Conservation (phyloP, 805 yeast species). For the Isabelozyma heimii region DNA sequence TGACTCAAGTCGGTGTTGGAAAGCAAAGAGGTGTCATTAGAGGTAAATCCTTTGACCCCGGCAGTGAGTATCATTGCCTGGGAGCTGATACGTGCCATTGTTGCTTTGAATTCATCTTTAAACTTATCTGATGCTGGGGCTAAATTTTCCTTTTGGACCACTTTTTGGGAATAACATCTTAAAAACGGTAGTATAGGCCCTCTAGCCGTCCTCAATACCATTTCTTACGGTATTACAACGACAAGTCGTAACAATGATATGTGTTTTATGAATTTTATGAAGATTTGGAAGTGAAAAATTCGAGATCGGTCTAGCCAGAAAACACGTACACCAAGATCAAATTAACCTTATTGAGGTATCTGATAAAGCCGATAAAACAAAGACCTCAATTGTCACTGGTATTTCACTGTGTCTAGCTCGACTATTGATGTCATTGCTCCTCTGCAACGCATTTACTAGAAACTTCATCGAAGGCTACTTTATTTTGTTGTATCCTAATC, state of each 20-base stretch:
- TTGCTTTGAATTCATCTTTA: constrained; percentile 19
- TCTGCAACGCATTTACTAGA: no score
- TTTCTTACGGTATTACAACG: background rate
- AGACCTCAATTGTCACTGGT: no score
- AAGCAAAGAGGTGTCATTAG: background rate
- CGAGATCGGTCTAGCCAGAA: background rate
- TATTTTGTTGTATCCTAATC: no score
- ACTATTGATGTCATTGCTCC: no score
- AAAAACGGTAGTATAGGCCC: background rate
- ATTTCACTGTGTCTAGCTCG: no score
- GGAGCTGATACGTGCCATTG: constrained; percentile 37
- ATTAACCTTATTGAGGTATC: no score
- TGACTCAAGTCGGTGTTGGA: background rate
- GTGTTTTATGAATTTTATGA: no score
- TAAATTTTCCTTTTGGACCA: background rate
- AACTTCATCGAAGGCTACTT: no score
- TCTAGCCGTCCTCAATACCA: background rate
- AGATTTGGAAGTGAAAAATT: background rate
- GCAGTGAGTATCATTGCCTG: constrained; percentile 46
- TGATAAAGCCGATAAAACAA: no score
- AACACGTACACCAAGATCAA: background rate
- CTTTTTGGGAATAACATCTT: background rate
- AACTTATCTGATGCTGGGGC: background rate
- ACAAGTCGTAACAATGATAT: background rate
- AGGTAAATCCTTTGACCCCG: constrained; percentile 13